Evolutionary conservation across 1,284 basidiomycete species (phyloP).

Genomic region (Ganoderma multipileum): DNA sequence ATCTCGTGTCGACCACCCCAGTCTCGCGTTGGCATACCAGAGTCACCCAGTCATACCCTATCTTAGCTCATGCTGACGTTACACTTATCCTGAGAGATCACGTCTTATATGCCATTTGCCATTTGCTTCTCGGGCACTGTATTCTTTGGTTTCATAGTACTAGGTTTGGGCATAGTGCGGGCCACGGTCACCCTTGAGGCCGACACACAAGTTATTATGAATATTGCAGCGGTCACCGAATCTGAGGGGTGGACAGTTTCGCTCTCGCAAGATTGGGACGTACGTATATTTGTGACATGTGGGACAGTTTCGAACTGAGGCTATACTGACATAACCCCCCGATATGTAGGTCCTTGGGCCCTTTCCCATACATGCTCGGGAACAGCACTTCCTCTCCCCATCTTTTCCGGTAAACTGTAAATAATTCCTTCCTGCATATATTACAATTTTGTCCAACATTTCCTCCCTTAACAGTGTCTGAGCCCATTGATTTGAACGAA

Average conservation of each 20-base stretch:
- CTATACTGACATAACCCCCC: background rate
- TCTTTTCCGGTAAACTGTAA: slow-evolving; percentile 73
- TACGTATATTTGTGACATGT: slow-evolving; percentile 27
- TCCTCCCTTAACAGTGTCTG: slow-evolving; percentile 44
- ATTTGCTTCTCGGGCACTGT: background rate
- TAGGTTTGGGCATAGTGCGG: background rate
- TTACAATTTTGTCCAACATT: background rate
- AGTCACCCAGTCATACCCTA: background rate
- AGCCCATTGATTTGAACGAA: slow-evolving; percentile 51
- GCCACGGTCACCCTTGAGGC: background rate
- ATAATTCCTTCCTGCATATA: slow-evolving; percentile 16
- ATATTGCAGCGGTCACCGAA: background rate
- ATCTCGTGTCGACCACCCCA: background rate
- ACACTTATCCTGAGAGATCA: background rate
- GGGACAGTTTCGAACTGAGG: background rate
- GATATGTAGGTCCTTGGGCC: slow-evolving; percentile 70
- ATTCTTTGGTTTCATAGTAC: background rate
- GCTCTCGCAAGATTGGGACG: slow-evolving; percentile 43
- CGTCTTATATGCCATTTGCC: background rate
- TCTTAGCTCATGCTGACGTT: background rate
- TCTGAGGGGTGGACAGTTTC: slow-evolving; percentile 35
- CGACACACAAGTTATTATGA: slow-evolving; percentile 18
- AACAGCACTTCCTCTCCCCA: slow-evolving; percentile 80
- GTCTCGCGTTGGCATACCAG: background rate
- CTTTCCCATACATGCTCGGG: slow-evolving; percentile 81